These are phyloP conservation scores for Boletellus sp. DNA, from an alignment of 1,284 basidiomycete species.

Conservation along the genomic window DNA sequence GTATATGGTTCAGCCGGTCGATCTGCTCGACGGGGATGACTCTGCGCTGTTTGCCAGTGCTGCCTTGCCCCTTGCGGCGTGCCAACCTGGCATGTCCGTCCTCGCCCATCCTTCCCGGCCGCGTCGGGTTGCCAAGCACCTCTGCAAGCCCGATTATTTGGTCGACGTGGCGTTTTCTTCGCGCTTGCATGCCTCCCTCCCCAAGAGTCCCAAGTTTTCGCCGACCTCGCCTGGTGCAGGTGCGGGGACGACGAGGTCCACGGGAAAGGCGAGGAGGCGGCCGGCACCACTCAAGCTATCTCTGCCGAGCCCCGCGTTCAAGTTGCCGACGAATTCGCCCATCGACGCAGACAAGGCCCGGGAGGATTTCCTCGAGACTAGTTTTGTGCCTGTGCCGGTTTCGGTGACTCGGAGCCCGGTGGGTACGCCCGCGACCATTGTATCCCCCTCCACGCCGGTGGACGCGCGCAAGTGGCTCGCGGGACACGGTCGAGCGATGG, in stretches of 20 bases:
- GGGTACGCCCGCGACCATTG: background rate
- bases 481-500: background rate
- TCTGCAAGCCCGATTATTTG: slow-evolving; percentile 40
- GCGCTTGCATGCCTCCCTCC: slow-evolving; percentile 12
- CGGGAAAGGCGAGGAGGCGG: slow-evolving; percentile 37
- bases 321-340: slow-evolving; percentile 23
- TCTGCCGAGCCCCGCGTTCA: slow-evolving; percentile 22
- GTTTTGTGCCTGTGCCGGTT: slow-evolving; percentile 19
- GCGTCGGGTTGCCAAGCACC: slow-evolving; percentile 37
- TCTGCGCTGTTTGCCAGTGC: slow-evolving; percentile 30
- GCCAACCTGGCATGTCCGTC: slow-evolving; percentile 34
- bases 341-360: slow-evolving; percentile 21
- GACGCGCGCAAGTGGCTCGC: background rate
- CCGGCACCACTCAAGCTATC: slow-evolving; percentile 45
- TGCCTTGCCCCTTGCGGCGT: slow-evolving; percentile 8
- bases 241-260: slow-evolving; percentile 9
- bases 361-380: slow-evolving; percentile 26
- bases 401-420: background rate
- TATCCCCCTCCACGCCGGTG: background rate
- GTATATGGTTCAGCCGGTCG: slow-evolving; percentile 44
- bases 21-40: slow-evolving; percentile 35
- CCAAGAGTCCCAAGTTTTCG: slow-evolving; percentile 11
- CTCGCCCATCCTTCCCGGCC: slow-evolving; percentile 39
- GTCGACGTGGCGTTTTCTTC: slow-evolving; percentile 38
- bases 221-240: background rate